These are phyloP conservation scores for Gossypium schwendimanii DNA, from an alignment of 441 rosid species.

Conservation along the genomic window DNA sequence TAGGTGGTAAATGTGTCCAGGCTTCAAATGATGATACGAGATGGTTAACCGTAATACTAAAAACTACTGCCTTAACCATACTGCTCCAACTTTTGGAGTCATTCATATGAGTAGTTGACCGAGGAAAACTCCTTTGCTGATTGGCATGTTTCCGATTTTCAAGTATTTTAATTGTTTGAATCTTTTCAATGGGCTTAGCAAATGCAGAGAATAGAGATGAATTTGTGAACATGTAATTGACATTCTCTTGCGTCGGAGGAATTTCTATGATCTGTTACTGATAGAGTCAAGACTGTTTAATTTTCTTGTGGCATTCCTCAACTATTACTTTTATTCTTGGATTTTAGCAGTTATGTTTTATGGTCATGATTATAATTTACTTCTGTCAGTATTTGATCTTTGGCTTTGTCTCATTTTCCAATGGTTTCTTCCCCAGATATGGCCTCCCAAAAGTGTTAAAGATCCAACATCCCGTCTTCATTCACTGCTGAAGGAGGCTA, in stretches of 20 bases:
- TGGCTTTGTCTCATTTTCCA: constrained; percentile 11
- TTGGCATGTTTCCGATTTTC: not conserved
- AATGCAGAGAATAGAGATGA: not conserved
- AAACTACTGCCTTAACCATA: not conserved
- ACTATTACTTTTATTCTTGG: not conserved
- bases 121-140: constrained; percentile 1
- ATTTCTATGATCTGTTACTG: not conserved
- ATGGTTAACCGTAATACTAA: not conserved
- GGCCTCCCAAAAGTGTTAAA: constrained; percentile 96
- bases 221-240: not conserved
- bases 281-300: not conserved
- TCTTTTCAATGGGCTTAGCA: not conserved
- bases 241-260: not conserved
- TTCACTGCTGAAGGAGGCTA: constrained; percentile 77
- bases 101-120: not conserved
- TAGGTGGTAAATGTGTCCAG: not conserved
- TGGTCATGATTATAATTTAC: not conserved
- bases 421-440: constrained; percentile 52
- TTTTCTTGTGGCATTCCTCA: not conserved
- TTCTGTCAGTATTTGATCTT: not conserved
- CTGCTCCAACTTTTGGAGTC: not conserved
- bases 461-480: constrained; percentile 87
- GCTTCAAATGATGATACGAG: not conserved
- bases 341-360: not conserved
- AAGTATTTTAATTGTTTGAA: not conserved